Evolutionary conservation across 306 rosid species (phyloP).

Genomic region (Ochetophila trinervis): DNA sequence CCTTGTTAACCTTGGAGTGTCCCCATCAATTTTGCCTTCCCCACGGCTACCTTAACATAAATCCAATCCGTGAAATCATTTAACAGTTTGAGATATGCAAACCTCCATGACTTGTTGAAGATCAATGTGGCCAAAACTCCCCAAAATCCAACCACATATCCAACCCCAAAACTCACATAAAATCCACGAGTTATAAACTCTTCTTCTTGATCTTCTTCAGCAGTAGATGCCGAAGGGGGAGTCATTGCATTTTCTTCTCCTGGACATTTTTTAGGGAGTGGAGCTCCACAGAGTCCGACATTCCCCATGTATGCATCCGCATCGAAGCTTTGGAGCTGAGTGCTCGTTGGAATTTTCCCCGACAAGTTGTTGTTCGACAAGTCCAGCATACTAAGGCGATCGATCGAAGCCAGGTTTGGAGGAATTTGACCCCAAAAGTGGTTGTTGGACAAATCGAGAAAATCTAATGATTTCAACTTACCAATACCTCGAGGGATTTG

Average conservation of each 20-base stretch:
- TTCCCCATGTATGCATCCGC: neutral
- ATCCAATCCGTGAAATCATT: neutral
- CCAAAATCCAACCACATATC: conserved; percentile 5
- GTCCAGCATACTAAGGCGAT: neutral
- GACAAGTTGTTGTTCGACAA: conserved; percentile 28
- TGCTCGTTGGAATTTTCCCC: conserved; percentile 12
- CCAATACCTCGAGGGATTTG: conserved; percentile 29
- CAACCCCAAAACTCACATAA: neutral
- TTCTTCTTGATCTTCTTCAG: neutral
- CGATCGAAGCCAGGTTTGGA: neutral
- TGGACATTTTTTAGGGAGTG: neutral
- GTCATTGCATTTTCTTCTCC: neutral
- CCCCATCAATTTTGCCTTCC: neutral
- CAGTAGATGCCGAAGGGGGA: neutral
- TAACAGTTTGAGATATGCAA: neutral
- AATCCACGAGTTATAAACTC: neutral
- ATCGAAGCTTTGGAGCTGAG: conserved; percentile 10
- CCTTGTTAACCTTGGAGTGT: neutral
- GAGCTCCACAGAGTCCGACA: conserved; percentile 5
- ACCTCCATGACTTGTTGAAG: neutral
- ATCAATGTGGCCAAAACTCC: neutral
- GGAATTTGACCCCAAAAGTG: conserved; percentile 35
- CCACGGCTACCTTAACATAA: neutral
- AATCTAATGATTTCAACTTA: neutral
- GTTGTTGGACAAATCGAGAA: conserved; percentile 33